A percentile compares a stretch with the other conserved stretches of the same genome.
Conservation (phyloP, 2,329 filamentous ascomycete species). For the Calonectria multiphialidica region DNA sequence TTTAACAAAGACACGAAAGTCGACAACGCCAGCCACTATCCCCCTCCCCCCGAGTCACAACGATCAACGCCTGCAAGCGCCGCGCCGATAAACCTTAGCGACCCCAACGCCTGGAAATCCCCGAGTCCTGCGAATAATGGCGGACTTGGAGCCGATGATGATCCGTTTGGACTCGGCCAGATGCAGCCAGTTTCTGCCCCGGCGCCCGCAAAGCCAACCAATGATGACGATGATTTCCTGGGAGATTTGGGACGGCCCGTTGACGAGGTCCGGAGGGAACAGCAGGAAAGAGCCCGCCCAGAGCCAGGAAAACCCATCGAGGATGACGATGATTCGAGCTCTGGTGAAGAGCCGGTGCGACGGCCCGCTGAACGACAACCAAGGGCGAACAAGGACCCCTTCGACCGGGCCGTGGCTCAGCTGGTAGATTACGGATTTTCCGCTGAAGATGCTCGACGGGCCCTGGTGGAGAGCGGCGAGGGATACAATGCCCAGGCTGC, state of each 20-base stretch:
- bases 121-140: conserved; percentile 43
- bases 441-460: conserved; percentile 83
- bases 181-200: conserved; percentile 59
- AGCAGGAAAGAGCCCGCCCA: conserved; percentile 53
- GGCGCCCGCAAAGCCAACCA: conserved; percentile 42
- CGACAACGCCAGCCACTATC: conserved; percentile 75
- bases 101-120: conserved; percentile 65
- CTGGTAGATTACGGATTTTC: conserved; percentile 96
- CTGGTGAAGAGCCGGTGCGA: conserved; percentile 55
- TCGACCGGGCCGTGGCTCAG: conserved; percentile 86
- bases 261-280: conserved; percentile 69
- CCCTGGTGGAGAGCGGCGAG: conserved; percentile 82
- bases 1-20: conserved; percentile 76
- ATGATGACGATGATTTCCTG: conserved; percentile 75
- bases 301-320: conserved; percentile 70
- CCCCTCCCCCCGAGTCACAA: conserved; percentile 59
- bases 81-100: conserved; percentile 62
- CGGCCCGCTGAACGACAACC: conserved; percentile 38
- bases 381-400: conserved; percentile 53
- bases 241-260: conserved; percentile 75
- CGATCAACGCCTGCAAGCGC: conserved; percentile 59
- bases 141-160: conserved; percentile 74
- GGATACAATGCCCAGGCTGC: conserved; percentile 87
- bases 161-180: conserved; percentile 85
- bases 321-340: conserved; percentile 57